A percentile compares a stretch with the other conserved stretches of the same genome.
Evolutionary conservation across 2,329 filamentous ascomycete species (phyloP).

Genomic region (Talaromyces sp.): DNA sequence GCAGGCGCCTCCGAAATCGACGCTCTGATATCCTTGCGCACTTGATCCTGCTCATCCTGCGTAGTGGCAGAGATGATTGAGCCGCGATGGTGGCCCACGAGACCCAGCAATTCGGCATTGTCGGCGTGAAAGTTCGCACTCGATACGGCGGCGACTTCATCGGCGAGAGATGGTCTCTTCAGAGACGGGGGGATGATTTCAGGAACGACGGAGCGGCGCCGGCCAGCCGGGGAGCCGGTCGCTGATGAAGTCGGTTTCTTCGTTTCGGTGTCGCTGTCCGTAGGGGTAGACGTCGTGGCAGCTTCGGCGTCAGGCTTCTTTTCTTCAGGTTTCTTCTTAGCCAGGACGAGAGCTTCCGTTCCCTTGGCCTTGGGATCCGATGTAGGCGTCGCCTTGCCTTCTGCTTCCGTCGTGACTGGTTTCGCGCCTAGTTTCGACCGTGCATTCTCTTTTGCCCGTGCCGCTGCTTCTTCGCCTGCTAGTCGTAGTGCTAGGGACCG

Average conservation of each 20-base stretch:
- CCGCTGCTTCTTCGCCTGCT: constrained; percentile 40
- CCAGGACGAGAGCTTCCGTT: neutral
- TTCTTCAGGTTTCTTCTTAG: neutral
- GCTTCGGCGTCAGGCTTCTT: neutral
- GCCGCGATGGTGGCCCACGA: constrained; percentile 39
- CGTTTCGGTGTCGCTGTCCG: neutral
- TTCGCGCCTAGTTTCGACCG: constrained; percentile 20
- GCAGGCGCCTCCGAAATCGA: constrained; percentile 32
- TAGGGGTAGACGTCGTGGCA: neutral
- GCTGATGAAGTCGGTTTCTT: neutral
- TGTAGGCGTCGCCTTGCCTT: constrained; percentile 17
- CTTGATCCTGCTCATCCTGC: constrained; percentile 33
- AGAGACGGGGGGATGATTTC: constrained; percentile 25
- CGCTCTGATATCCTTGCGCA: constrained; percentile 36
- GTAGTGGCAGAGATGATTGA: constrained; percentile 35
- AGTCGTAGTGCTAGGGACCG: constrained; percentile 43
- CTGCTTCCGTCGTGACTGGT: constrained; percentile 18
- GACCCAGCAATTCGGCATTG: constrained; percentile 33
- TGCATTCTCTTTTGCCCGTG: constrained; percentile 34
- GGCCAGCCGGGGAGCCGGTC: constrained; percentile 20
- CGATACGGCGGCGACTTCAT: constrained; percentile 36
- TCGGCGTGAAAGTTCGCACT: constrained; percentile 38
- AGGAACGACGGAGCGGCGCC: constrained; percentile 30
- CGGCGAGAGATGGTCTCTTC: constrained; percentile 32
- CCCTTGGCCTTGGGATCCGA: constrained; percentile 19